Conservation (phyloP, 148 eudicot species). For the Vaccinium corymbosum region DNA sequence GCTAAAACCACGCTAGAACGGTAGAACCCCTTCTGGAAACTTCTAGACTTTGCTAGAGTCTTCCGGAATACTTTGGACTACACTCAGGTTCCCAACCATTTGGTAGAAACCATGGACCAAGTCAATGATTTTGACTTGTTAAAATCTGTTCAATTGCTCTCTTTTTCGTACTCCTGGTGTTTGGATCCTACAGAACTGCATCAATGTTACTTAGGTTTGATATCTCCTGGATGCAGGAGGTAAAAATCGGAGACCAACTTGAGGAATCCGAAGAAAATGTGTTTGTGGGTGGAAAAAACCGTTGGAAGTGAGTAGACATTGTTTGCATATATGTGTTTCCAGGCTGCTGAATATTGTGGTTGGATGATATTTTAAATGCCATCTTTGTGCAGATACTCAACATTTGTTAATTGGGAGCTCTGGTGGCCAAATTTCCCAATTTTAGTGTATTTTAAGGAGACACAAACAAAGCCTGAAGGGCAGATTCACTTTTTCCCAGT, state of each 20-base stretch:
- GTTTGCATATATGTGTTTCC: not conserved
- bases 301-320: conserved; percentile 82
- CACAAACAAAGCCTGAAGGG: conserved; percentile 94
- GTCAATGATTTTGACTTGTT: not conserved
- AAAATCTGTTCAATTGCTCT: not conserved
- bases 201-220: not conserved
- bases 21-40: too few relatives aligned
- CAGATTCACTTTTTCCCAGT: conserved; percentile 94
- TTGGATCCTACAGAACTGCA: conserved; percentile 11
- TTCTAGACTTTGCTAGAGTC: too few relatives aligned
- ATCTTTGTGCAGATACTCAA: conserved; percentile 60
- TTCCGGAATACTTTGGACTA: too few relatives aligned
- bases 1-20: not conserved
- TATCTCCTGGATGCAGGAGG: conserved; percentile 54
- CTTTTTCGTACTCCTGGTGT: not conserved
- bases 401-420: conserved; percentile 95
- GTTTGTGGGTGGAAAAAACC: conserved; percentile 93
- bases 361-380: not conserved
- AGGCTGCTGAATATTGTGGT: not conserved
- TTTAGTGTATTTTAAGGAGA: conserved; percentile 91
- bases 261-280: conserved; percentile 86
- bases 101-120: too few relatives aligned
- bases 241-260: conserved; percentile 79
- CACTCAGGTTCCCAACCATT: too few relatives aligned
- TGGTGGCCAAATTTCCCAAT: conserved; percentile 99